These are phyloP conservation scores for Ophiostoma himal-ulmi DNA, from an alignment of 2,329 filamentous ascomycete species.

Conservation along the genomic window DNA sequence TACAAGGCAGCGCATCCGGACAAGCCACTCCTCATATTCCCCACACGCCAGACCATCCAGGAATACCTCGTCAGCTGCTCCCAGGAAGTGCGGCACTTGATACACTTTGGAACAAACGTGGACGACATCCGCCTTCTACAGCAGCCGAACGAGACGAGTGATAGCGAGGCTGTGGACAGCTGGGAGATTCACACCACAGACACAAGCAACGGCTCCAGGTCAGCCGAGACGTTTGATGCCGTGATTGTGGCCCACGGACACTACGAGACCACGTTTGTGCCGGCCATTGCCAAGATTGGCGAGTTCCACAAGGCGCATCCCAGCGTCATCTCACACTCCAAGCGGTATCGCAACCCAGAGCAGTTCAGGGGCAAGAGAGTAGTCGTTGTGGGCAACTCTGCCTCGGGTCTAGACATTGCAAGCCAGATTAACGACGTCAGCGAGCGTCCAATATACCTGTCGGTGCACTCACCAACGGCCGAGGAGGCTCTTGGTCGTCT, in stretches of 20 bases:
- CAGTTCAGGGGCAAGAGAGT: constrained; percentile 65
- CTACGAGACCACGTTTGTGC: constrained; percentile 64
- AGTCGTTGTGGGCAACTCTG: constrained; percentile 75
- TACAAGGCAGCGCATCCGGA: constrained; percentile 37
- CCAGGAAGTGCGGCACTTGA: constrained; percentile 57
- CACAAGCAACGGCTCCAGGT: neutral
- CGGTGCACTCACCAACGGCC: constrained; percentile 48
- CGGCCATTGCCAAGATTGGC: constrained; percentile 53
- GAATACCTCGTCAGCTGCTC: constrained; percentile 70
- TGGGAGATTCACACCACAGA: constrained; percentile 59
- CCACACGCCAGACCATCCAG: constrained; percentile 63
- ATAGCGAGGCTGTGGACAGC: constrained; percentile 31
- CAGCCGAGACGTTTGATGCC: constrained; percentile 58
- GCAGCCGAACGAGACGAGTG: constrained; percentile 23
- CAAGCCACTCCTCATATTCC: constrained; percentile 57
- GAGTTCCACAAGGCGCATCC: constrained; percentile 57
- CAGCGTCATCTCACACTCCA: constrained; percentile 64
- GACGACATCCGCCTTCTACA: constrained; percentile 46
- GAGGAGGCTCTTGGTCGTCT: constrained; percentile 42
- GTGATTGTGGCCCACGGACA: constrained; percentile 71
- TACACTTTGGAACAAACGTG: constrained; percentile 67
- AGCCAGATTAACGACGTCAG: constrained; percentile 63
- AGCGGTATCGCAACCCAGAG: constrained; percentile 65
- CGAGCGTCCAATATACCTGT: constrained; percentile 57
- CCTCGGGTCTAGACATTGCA: constrained; percentile 79